Base-by-base conservation (phyloP, 2,329 filamentous ascomycete species). In the Pseudogymnoascus sp. region DNA sequence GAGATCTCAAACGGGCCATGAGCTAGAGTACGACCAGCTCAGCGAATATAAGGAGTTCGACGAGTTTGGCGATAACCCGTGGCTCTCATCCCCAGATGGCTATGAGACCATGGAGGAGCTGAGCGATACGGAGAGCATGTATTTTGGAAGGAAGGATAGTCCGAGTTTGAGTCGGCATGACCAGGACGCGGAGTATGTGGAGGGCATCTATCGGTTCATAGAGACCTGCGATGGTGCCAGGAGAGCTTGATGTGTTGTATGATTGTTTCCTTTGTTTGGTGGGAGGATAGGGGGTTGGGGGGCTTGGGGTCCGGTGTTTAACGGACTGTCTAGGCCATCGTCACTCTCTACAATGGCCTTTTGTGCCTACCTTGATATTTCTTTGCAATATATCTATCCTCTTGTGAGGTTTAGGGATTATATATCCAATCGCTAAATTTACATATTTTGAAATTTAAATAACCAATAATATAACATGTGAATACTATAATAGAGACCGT, bases 201-300 rank as follows among this genome's bases (percentile, higher is more conserved):
- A 88, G 68, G 85, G 85, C 2, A 87, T 89, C 35, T 84, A 86
- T 67, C 77, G 78, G 58, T 88, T 88, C 68, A 76, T 88, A 62
- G 81, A 85, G 66, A 80, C 86, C 65, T 86, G 85, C 66, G 84
- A 87, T 70, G 68, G 65, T 38, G 61, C 65, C 18, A 63, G 64
- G 43, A 65, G 68, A 43, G 63, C 64, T 50, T 62, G 39, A 58
- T 28, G 33, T 22, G 5, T 4, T 25, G 3, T 20, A 58, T 6
- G 33, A 39, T 14, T 53, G 9, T 53, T 53, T 53, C 47, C n/a
- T 53, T 53, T 53, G 47, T 53, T 20, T 30, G 47, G 28, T 53
- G 8, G n/a, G 47, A 18, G 47, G 8, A 53, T 53, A 33, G 25
- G 47, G 47, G 47, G 47, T 33, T 9, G 47, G 47, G 47, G 47